These are phyloP conservation scores for Paraphaeosphaeria minitans DNA, from an alignment of 2,329 filamentous ascomycete genomes.

Conservation along the genomic window DNA sequence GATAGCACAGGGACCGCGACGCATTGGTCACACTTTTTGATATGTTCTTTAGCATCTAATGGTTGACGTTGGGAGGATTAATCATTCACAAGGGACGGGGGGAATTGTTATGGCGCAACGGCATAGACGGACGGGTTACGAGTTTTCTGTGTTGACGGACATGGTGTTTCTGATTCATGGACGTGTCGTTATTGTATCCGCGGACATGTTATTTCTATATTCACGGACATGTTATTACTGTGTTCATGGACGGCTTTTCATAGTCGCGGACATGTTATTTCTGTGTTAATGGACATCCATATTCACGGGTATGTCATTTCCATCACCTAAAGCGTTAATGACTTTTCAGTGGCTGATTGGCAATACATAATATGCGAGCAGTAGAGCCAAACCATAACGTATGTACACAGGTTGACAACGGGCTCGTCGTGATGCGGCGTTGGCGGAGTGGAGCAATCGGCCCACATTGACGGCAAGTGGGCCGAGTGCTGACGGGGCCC, in stretches of 20 bases:
- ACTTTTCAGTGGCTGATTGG: background rate
- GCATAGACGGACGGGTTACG: background rate
- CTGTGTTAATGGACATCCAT: background rate
- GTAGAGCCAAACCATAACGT: background rate
- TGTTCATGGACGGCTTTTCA: no score
- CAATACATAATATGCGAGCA: background rate
- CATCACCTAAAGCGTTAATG: background rate
- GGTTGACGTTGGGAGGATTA: background rate
- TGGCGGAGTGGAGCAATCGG: constrained; percentile 1
- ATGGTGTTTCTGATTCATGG: background rate
- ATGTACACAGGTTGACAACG: background rate
- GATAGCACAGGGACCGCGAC: background rate
- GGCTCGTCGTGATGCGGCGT: background rate
- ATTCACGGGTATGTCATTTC: no score
- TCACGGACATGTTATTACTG: background rate
- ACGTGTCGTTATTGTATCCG: no score
- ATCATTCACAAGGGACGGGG: background rate
- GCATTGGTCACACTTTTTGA: no score
- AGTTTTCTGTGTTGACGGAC: background rate
- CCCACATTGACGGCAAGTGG: constrained; percentile 2
- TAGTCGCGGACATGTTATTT: background rate
- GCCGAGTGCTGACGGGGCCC: background rate
- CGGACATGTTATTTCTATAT: background rate
- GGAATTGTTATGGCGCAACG: background rate
- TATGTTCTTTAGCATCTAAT: background rate